Percentiles rank a stretch among this genome's conserved stretches.
These are phyloP conservation scores for Pugionium cornutum DNA, from an alignment of 345 rosid genomes.

Conservation along the genomic window DNA sequence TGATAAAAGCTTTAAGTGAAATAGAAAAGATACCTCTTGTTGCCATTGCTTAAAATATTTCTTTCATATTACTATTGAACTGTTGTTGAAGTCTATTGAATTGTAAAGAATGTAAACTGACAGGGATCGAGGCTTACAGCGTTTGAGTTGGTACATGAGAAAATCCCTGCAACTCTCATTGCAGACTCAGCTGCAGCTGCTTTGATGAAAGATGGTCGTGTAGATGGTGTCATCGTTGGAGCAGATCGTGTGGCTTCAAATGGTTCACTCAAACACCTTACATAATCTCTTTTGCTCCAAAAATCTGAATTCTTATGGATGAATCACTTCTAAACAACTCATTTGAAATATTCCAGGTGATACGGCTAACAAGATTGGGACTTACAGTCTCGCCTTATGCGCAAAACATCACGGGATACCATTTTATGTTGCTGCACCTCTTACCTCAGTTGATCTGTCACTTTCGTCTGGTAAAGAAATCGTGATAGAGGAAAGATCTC, in stretches of 20 bases:
- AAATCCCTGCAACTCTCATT: conserved; percentile 81
- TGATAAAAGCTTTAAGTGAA: background rate
- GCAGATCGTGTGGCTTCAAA: conserved; percentile 95
- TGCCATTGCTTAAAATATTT: background rate
- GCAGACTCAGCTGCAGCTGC: conserved; percentile 98
- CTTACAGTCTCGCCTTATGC: conserved; percentile 87
- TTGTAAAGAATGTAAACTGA: background rate
- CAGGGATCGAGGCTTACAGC: conserved; percentile 99
- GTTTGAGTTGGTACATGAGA: conserved; percentile 88
- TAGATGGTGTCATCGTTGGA: conserved; percentile 82
- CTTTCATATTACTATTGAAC: conserved; percentile 1
- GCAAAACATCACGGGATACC: conserved; percentile 71
- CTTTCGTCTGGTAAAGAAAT: conserved; percentile 78
- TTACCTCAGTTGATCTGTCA: conserved; percentile 79
- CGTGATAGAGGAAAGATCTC: conserved; percentile 77
- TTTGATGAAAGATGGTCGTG: conserved; percentile 73
- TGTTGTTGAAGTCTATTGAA: conserved; percentile 7
- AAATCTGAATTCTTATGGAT: background rate
- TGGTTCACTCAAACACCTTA: conserved; percentile 47
- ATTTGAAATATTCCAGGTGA: conserved; percentile 55
- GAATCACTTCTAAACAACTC: conserved; percentile 8
- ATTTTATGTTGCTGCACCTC: conserved; percentile 89
- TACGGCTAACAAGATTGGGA: conserved; percentile 97
- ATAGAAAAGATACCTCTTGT: background rate
- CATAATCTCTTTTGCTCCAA: conserved; percentile 14